phyloP scores from a whole-genome alignment of 2,329 filamentous ascomycete species.

The Venturia aucupariae region DNA sequence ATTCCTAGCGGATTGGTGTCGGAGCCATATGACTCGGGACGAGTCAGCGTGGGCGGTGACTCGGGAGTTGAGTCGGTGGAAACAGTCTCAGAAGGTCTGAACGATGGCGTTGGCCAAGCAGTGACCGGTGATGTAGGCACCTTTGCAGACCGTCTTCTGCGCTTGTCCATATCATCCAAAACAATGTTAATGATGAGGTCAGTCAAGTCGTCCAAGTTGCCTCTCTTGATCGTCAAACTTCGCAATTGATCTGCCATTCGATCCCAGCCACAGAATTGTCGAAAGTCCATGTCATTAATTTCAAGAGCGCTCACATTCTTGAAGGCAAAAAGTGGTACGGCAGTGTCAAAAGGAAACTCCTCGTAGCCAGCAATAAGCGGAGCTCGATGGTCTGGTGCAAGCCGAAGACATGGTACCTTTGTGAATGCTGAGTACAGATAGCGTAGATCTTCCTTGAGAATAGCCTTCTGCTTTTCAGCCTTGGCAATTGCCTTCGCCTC shows the following conservation, averaged over 20 bases:
- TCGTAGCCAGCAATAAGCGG: slow-evolving; percentile 87
- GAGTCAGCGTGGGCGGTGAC: slow-evolving; percentile 45
- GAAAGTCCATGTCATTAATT: slow-evolving; percentile 90
- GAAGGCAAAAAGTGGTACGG: slow-evolving; percentile 92
- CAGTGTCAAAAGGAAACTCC: slow-evolving; percentile 96
- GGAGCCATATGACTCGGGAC: slow-evolving; percentile 41
- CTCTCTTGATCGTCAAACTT: slow-evolving; percentile 80
- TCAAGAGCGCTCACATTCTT: slow-evolving; percentile 94
- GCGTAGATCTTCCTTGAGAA: slow-evolving; percentile 77
- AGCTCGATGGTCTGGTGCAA: slow-evolving; percentile 89
- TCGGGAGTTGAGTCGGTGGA: slow-evolving; percentile 59
- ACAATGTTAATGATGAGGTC: slow-evolving; percentile 91
- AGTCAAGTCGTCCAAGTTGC: slow-evolving; percentile 77
- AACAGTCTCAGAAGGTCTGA: slow-evolving; percentile 56
- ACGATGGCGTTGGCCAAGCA: slow-evolving; percentile 53
- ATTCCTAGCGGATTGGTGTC: slow-evolving; percentile 40
- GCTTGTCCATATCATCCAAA: slow-evolving; percentile 89
- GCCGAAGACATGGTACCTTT: slow-evolving; percentile 84
- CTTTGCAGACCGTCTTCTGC: slow-evolving; percentile 80
- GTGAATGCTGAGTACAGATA: slow-evolving; percentile 98
- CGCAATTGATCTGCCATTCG: slow-evolving; percentile 83
- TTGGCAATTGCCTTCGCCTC: slow-evolving; percentile 72
- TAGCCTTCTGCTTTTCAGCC: slow-evolving; percentile 81
- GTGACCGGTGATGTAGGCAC: slow-evolving; percentile 69
- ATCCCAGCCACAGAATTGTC: slow-evolving; percentile 97